Evolutionary conservation across 208 protist species (phyloP), one percentile per base, ranked within the genome.

Genomic region (Leptomonas seymouri): DNA sequence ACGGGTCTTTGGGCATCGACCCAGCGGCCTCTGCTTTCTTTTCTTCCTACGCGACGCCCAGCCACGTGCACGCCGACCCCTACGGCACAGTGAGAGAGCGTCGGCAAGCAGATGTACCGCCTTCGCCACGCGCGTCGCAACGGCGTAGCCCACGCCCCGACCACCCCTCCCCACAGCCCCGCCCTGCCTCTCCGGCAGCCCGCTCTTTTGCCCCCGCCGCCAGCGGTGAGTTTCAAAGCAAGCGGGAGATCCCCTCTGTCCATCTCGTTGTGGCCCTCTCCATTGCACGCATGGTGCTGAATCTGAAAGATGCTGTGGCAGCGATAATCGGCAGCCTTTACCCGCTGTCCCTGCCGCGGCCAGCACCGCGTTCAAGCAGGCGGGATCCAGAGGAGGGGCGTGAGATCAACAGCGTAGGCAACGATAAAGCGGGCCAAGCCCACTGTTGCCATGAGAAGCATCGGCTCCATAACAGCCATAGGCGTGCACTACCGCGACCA

Each of bases 291-390:
- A 46, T 78, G 34, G 20, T 71, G 39, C 18, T 50, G 44, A 60
- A 56, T 9, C 23, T 63, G 25, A 68, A 68, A 23, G 21, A 1
- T 8, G 41, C 42, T 1, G 54, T 27, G 44, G 31, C 63, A 45
- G 25, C 61, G 6, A 39, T 61, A 0, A 7, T 68, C 0, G 1
- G 18, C 53, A 56, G 20, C 54, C 25, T 62, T 2, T 27, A 67
- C 30, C 69, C 69, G 25, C 61, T 68, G 14, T 68, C 69, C 18
- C 61, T 54, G n/a, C 50, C 55, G 61, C 69, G 53, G 46, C 60
- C 60, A 3, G 12, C 60, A 1, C 28, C 60, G 15, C 31, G 46
- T 21, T 2, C 23, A 15, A 2, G 54, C 0, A 9, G 44, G 2
- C 7, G 56, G 16, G 30, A 27, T 20, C 23, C 50, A 20, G 58